Percentiles rank a stretch among this genome's conserved stretches.
These are phyloP conservation scores for Spathaspora passalidarum DNA, from an alignment of 805 yeast genomes.

Conservation along the genomic window DNA sequence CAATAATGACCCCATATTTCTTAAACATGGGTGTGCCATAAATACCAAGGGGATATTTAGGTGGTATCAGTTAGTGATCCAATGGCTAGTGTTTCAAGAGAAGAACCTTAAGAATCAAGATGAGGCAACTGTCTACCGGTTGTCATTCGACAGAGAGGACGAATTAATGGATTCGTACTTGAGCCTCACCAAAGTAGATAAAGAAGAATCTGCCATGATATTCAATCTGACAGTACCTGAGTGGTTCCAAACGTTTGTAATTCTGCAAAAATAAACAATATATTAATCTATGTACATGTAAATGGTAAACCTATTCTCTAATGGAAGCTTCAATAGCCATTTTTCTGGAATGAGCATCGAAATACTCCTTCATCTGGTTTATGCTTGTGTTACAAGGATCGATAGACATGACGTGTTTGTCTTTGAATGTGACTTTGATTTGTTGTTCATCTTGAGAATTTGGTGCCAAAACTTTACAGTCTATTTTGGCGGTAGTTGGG, in stretches of 20 bases:
- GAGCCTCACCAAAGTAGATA: not conserved
- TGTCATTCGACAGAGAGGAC: conserved; percentile 5
- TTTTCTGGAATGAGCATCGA: conserved; percentile 82
- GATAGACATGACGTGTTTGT: conserved; percentile 64
- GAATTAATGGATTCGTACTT: conserved; percentile 7
- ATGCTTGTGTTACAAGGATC: conserved; percentile 61
- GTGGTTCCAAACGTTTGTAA: conserved; percentile 15
- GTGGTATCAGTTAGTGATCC: conserved; percentile 16
- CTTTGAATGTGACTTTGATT: conserved; percentile 76
- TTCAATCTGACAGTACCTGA: conserved; percentile 13
- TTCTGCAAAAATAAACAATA: conserved; percentile 1
- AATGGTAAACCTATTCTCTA: conserved; percentile 13
- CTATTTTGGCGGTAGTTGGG: conserved; percentile 72
- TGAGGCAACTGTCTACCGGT: conserved; percentile 2
- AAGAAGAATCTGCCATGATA: conserved; percentile 3
- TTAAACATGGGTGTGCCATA: conserved; percentile 7
- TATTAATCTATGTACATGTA: conserved; percentile 3
- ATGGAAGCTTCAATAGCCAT: conserved; percentile 74
- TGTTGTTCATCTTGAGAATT: conserved; percentile 48
- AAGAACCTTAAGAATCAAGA: not conserved
- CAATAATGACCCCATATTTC: conserved; percentile 6
- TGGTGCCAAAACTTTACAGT: conserved; percentile 56
- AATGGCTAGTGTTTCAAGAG: conserved; percentile 10
- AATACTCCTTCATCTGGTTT: conserved; percentile 58
- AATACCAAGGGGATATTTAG: conserved; percentile 11